phyloP scores from a whole-genome alignment of 306 rosid species.

The Sicyos edulis region DNA sequence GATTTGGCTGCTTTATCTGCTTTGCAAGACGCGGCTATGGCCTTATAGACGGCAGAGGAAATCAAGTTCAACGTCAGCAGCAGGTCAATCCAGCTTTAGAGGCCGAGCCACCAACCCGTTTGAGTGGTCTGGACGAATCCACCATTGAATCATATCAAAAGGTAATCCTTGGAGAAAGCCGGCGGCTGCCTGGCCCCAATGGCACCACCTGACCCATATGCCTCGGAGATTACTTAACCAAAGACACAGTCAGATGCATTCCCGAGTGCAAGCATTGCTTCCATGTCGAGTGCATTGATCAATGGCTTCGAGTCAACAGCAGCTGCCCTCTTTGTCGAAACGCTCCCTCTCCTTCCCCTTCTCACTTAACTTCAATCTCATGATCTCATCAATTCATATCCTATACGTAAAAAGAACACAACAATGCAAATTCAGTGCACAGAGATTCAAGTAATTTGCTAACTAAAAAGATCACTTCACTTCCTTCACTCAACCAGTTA shows the following conservation, averaged over 20 bases:
- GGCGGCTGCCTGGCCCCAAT: slow-evolving; percentile 49
- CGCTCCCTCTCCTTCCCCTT: slow-evolving; percentile 38
- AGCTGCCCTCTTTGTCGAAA: slow-evolving; percentile 71
- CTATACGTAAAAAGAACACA: slow-evolving; percentile 9
- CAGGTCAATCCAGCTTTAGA: slow-evolving; percentile 27
- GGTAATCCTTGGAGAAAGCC: slow-evolving; percentile 60
- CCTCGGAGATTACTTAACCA: slow-evolving; percentile 49
- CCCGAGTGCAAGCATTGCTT: slow-evolving; percentile 72
- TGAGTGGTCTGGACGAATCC: slow-evolving; percentile 49
- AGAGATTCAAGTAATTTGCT: slow-evolving; percentile 4
- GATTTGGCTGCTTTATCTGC: slow-evolving; percentile 38
- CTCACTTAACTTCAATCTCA: slow-evolving; percentile 4
- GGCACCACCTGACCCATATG: slow-evolving; percentile 60
- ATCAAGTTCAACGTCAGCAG: slow-evolving; percentile 26
- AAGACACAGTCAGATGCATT: slow-evolving; percentile 63
- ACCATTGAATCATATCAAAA: slow-evolving; percentile 61
- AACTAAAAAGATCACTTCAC: too few relatives aligned
- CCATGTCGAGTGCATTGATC: slow-evolving; percentile 65
- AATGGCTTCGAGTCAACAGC: slow-evolving; percentile 54
- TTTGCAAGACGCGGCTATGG: slow-evolving; percentile 22
- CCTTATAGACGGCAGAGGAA: background rate
- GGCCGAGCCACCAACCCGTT: slow-evolving; percentile 1
- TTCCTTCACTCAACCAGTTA: too few relatives aligned
- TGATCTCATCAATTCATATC: background rate
- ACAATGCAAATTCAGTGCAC: background rate